These are phyloP conservation scores for Tetrapisispora nanseiensis DNA, from an alignment of 805 yeast species.

Conservation along the genomic window DNA sequence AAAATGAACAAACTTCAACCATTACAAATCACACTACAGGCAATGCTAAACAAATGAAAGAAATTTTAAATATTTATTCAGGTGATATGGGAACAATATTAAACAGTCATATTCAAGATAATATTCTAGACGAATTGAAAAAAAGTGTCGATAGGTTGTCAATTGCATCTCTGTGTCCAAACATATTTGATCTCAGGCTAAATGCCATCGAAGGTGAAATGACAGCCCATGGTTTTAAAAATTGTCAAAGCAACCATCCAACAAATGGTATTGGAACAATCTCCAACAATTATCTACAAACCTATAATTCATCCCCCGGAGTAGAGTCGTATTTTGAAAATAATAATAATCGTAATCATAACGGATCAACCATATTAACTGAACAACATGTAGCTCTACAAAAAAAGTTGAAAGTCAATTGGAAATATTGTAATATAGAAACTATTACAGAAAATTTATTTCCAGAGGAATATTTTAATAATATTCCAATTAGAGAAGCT, in stretches of 20 bases:
- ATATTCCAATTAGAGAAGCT: conserved; percentile 11
- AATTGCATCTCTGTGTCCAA: not conserved
- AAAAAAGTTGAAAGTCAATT: not conserved
- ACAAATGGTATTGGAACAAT: too few relatives aligned
- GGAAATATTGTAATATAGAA: conserved; percentile 1
- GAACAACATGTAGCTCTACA: not conserved
- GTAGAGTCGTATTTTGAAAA: too few relatives aligned
- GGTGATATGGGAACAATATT: not conserved
- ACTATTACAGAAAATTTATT: not conserved
- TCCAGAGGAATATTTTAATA: not conserved
- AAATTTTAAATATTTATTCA: not conserved
- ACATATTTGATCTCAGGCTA: not conserved
- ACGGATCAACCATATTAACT: too few relatives aligned
- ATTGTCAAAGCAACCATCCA: too few relatives aligned
- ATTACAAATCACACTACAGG: not conserved
- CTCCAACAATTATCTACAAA: too few relatives aligned
- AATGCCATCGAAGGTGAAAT: not conserved
- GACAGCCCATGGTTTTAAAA: not conserved
- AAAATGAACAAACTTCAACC: not conserved
- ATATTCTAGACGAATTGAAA: not conserved
- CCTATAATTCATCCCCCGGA: too few relatives aligned
- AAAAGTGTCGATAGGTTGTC: not conserved
- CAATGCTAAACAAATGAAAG: not conserved
- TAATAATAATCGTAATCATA: too few relatives aligned
- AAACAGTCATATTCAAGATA: conserved; percentile 1